Conservation (phyloP, 805 yeast species). For the Pichia insulana region DNA sequence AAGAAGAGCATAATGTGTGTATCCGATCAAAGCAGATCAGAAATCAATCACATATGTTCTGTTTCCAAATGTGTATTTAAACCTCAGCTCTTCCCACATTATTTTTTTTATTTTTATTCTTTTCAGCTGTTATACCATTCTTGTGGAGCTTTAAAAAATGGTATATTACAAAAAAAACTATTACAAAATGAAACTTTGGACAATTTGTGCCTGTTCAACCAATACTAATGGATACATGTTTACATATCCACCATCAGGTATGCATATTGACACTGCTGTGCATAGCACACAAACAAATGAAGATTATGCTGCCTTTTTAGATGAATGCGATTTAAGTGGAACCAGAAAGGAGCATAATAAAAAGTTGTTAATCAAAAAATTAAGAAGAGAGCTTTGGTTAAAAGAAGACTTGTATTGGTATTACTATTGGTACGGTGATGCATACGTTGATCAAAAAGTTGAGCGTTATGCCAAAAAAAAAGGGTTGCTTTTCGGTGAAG, state of each 20-base stretch:
- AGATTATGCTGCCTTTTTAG: conserved; percentile 1
- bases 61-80: too few relatives aligned
- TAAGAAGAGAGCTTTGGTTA: background rate
- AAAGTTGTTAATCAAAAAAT: conserved; percentile 1
- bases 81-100: too few relatives aligned
- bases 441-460: conserved; percentile 1
- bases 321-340: conserved; percentile 1
- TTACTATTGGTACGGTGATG: conserved; percentile 1
- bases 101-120: too few relatives aligned
- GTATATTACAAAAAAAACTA: background rate
- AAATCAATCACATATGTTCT: too few relatives aligned
- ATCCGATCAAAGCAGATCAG: too few relatives aligned
- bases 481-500: background rate
- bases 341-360: conserved; percentile 5
- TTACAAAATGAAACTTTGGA: background rate
- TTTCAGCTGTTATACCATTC: too few relatives aligned
- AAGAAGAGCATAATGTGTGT: too few relatives aligned
- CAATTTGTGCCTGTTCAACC: background rate
- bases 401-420: conserved; percentile 1
- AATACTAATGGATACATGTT: conserved; percentile 1
- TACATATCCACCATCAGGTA: conserved; percentile 1
- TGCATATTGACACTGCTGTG: background rate
- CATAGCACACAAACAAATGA: background rate
- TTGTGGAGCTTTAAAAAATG: background rate
- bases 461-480: conserved; percentile 2